phyloP scores from a whole-genome alignment of 257 asterid species.

The Plantago elongata region DNA sequence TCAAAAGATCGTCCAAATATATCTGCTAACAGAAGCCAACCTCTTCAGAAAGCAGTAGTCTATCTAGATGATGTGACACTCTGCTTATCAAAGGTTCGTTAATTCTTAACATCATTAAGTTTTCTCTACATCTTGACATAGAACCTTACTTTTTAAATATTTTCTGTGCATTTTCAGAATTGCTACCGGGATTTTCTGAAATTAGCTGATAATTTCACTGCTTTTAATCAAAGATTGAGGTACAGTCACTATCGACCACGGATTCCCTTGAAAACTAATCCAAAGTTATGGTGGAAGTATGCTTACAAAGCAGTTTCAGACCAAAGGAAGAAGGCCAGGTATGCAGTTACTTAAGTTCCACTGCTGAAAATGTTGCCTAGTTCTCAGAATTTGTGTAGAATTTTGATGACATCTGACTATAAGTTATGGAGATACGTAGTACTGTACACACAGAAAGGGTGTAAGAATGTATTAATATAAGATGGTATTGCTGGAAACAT shows the following conservation, averaged over 20 bases:
- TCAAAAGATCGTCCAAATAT: conserved; percentile 61
- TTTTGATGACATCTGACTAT: not conserved
- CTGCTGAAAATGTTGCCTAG: conserved; percentile 4
- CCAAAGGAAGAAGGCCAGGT: conserved; percentile 84
- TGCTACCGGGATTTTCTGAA: conserved; percentile 82
- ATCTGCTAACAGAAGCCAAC: conserved; percentile 50
- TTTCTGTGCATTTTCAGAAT: conserved; percentile 44
- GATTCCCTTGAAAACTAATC: conserved; percentile 52
- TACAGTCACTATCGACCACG: conserved; percentile 89
- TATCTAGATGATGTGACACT: conserved; percentile 90
- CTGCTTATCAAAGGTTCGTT: conserved; percentile 81
- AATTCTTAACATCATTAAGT: conserved; percentile 11
- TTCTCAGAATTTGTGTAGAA: not conserved
- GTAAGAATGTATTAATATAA: not conserved
- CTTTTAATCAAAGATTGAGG: conserved; percentile 84
- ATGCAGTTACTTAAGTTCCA: conserved; percentile 10
- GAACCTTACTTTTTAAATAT: conserved; percentile 8
- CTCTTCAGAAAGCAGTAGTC: conserved; percentile 74
- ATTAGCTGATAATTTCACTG: conserved; percentile 88
- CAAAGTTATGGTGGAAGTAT: conserved; percentile 95
- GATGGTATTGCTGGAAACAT: conserved; percentile 9
- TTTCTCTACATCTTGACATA: conserved; percentile 6
- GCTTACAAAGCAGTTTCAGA: conserved; percentile 72
- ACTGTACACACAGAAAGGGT: not conserved
- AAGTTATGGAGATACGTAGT: conserved; percentile 1